Evolutionary conservation across 2,329 filamentous ascomycete genomes (phyloP).

Genomic region (Elsinoe ampelina): DNA sequence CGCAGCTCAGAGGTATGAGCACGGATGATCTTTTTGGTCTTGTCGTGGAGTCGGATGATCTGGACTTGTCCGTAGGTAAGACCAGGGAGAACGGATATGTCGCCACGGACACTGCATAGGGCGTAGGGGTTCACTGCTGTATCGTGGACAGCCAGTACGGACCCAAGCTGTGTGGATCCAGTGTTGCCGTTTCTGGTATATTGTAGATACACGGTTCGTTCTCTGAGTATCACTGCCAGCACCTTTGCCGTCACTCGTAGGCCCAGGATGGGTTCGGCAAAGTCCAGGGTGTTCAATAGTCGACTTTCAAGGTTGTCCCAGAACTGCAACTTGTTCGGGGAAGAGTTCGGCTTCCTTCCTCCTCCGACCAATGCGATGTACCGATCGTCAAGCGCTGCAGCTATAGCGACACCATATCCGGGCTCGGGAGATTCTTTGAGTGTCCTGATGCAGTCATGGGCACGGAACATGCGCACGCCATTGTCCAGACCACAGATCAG

Average conservation of each 20-base stretch:
- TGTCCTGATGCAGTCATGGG: constrained; percentile 29
- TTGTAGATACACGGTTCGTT: constrained; percentile 24
- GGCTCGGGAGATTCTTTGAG: constrained; percentile 18
- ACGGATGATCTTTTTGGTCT: constrained; percentile 85
- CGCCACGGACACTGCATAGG: constrained; percentile 65
- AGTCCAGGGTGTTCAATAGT: constrained; percentile 65
- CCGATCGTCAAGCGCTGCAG: constrained; percentile 27
- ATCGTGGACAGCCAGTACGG: constrained; percentile 56
- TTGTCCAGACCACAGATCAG: constrained; percentile 81
- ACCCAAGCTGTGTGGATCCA: constrained; percentile 21
- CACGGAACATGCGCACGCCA: constrained; percentile 55
- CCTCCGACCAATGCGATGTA: constrained; percentile 86
- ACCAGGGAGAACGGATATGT: constrained; percentile 75
- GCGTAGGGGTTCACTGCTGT: constrained; percentile 79
- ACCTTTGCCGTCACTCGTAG: constrained; percentile 67
- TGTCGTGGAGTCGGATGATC: constrained; percentile 65
- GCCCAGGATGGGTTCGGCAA: constrained; percentile 69
- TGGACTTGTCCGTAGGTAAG: constrained; percentile 81
- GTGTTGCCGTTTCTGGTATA: constrained; percentile 48
- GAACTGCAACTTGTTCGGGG: constrained; percentile 81
- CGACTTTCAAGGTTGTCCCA: constrained; percentile 82
- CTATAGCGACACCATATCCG: constrained; percentile 23
- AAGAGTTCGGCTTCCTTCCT: constrained; percentile 73
- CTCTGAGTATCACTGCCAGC: constrained; percentile 62
- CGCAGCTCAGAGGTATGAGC: constrained; percentile 74